Evolutionary conservation across 2,329 filamentous ascomycete genomes (phyloP).

Genomic region (Xylariaceae sp.): DNA sequence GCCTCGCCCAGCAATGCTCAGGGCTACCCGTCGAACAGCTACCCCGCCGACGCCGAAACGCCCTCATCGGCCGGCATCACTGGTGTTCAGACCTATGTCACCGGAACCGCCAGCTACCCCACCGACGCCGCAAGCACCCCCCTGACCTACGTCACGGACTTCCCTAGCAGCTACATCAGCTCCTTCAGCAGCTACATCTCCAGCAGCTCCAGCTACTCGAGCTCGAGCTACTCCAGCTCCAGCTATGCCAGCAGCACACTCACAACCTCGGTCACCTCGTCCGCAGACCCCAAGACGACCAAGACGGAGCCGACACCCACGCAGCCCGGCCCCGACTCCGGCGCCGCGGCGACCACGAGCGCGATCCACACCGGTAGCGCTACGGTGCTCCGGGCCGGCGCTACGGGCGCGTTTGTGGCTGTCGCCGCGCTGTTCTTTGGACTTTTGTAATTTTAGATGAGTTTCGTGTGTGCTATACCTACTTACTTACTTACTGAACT

Average conservation of each 20-base stretch:
- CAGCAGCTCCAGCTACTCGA: neutral
- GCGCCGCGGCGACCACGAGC: conserved; percentile 1
- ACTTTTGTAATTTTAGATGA: conserved; percentile 18
- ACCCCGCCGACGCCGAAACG: neutral
- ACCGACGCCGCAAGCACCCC: neutral
- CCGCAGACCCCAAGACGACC: no score
- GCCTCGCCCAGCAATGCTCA: neutral
- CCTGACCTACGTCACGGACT: neutral
- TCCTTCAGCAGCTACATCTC: neutral
- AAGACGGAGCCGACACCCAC: no score
- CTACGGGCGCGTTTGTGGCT: conserved; percentile 22
- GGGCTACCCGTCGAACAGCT: conserved; percentile 1
- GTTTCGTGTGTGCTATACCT: neutral
- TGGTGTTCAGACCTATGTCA: no score
- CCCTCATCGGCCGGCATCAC: no score
- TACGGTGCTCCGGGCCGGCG: conserved; percentile 18
- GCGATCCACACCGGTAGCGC: conserved; percentile 22
- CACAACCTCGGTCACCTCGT: no score
- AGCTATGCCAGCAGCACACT: neutral
- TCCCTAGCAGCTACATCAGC: neutral
- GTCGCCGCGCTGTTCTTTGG: conserved; percentile 25
- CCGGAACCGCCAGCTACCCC: neutral
- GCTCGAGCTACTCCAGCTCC: no score
- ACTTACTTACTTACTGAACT: neutral
- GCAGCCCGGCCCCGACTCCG: no score